Base-by-base conservation (phyloP, 2,329 filamentous ascomycete species). In the Nemania sp. region DNA sequence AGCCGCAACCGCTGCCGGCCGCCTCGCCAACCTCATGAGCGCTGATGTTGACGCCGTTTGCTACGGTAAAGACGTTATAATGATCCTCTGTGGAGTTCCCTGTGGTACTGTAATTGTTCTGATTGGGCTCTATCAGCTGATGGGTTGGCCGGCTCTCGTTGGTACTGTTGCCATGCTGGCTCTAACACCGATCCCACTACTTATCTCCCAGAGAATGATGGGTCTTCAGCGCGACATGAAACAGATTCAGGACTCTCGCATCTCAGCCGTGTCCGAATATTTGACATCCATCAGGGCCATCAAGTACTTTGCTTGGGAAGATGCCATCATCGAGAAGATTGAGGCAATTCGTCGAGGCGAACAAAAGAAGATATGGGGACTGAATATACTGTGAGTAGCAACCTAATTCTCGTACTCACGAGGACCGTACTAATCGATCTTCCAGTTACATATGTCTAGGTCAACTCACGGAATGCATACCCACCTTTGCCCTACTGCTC, bases 231-330 rank as follows among this genome's bases (percentile, higher is more conserved):
- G 81, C 47, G 80, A 82, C n/a, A 84, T 87, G 55, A 85, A 86
- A 69, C 82, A 82, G 62, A 84, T 86, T 24, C 87, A 88, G 55
- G 87, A 89, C 73, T 80, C 82, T 18, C 84, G 87, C 27, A 85
- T 89, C 62, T 88, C 86, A 0, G 81, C 86, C 22, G 83, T 89
- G 20, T 85, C 86, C 0, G 87, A 89, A 72, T 89, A 88, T 70
- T 80, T 89, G 27, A 79, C 82, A 27, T 87, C 87, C 7, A 88
- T 89, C 64, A 82, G 85, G 11, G 85, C 85, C 18, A 84, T 89
- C 77, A 89, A 89, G 73, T 89, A 88, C 71, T 88, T 89, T 74
- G 85, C 85, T 1, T 89, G 87, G 87, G 87, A 89, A 73, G 80
- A 82, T 20, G 81, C 84, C 35, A 83, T 87, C 68, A 81, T 83